Evolutionary conservation across 2,329 filamentous ascomycete genomes (phyloP), one percentile per base, ranked within the genome.

Genomic region (Trichoderma harzianum): DNA sequence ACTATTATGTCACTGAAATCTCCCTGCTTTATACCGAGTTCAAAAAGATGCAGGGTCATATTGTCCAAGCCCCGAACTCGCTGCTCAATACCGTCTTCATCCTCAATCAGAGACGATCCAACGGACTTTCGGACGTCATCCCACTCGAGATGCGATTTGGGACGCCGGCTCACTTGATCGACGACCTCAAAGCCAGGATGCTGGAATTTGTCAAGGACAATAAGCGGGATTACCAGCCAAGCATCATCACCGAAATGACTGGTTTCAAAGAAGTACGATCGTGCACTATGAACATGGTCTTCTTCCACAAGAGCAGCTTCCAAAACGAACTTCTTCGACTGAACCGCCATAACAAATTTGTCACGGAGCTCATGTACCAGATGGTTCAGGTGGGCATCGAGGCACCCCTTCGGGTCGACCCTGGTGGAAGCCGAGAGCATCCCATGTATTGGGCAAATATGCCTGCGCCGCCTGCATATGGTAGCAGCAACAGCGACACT

Each of bases 261-360:
- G 89, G 90, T 10, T 90, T 98, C 66, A 90, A 91, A 28, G 91
- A 97, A 76, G 93, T 94, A 43, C 93, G 95, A 79, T 93, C 92
- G 7, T 91, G 97, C 78, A 94, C 91, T 5, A 87, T 98, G 78
- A 98, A 97, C 81, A 90, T 98, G 71, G 91, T 98, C 78, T 97
- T 97, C 85, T 98, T 98, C 85, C 97, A 98, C 87, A 98, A 98
- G 82, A 94, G 92, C 72, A 98, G 95, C 80, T 98, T 93, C 89
- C 95, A 98, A 80, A 98, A 98, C 79, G 95, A 98, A 79, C 86
- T 97, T 58, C 86, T 98, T 28, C 94, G 95, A 83, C 88, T 98
- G 3, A 93, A 92, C 76, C 90, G 95, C 21, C 93, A 96, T 77
- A 98, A 98, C 86, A 96, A 95, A 79, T 97, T 98, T 81, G 94